Base-by-base conservation (phyloP, 2,329 filamentous ascomycete species). In the Ramularia collo-cygni region DNA sequence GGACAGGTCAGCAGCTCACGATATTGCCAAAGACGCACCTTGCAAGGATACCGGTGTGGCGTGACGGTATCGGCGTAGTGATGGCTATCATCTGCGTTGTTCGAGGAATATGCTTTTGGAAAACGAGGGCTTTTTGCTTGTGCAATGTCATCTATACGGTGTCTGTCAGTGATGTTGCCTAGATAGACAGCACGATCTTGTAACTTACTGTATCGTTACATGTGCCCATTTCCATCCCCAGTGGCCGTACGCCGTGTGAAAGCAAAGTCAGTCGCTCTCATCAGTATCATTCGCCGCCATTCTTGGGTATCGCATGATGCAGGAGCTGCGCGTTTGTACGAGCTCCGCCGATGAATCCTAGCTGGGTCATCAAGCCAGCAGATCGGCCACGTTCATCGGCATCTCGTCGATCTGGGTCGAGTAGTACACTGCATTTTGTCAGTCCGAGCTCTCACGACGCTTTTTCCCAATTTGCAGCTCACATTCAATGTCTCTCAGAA, bases 361-460 rank as follows among this genome's bases (percentile, higher is more conserved):
- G 6, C 3, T 17, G 5, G 12, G 10, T 9, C 12, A 24, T 41
- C 26, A 64, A 24, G 60, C 56, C n/a, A 64, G 53, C 34, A 64
- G 44, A 48, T 64, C 62, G 14, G 62, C 61, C 16, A 64, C 61
- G 60, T 95, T 95, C 89, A 95, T 95, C 13, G 89, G 89, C 89
- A 95, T 95, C 72, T 95, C 89, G 57, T 95, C 89, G 54, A 95
- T 95, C 70, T 95, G 89, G 33, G 89, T 95, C 12, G 86, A 93
- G 68, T 94, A 94, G 70, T 93, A 94, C 59, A 94, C 82, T 87
- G 49, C 8, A 34, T 18, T 21, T 21, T 26, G 13, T 16, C n/a
- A 26, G 21, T 14, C 8, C 4, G 14, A 7, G 21, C 16, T 15
- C 13, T 15, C 12, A 29, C 17, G 4, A 12, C 9, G 6, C 8